Base-by-base conservation (phyloP, 2,329 filamentous ascomycete species). In the Tricladium varicosporioides region DNA sequence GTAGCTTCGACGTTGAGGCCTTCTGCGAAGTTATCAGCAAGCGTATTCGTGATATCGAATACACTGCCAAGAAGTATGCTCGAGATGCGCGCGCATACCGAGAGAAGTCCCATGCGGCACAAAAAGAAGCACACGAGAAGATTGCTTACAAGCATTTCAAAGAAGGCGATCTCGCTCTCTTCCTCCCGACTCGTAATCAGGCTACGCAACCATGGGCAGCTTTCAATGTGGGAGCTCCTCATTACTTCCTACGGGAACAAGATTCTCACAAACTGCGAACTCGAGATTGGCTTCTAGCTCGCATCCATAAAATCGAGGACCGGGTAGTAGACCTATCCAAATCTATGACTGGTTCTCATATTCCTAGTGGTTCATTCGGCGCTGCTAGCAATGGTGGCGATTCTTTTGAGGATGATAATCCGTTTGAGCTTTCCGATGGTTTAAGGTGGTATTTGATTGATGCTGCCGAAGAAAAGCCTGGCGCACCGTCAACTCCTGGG, bases 141-240 rank as follows among this genome's bases (percentile, higher is more conserved):
- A 97, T 99, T 69, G 92, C 94, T 1, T 97, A 94, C 71, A 88
- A 88, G 59, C 87, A 93, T 51, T 99, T 99, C 78, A 97, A 97
- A 70, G 92, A 97, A 72, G 93, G 94, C 7, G 94, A 99, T 69
- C 80, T 99, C 13, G 94, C 93, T 11, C 74, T 99, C 1, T 99
- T 99, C 76, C 76, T 99, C 43, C 94, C 94, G 0, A 99, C 94
- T 0, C 83, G 93, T 36, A 97, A 97, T 70, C 92, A 97, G 73
- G 90, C 89, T 40, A 94, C 92, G 4, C 89, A 93, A 14, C 93
- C 94, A 0, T 99, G 94, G 94, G 94, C 94, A 5, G 94, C 94
- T 0, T 99, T 99, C 80, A 99, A 99, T 67, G 90, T 99, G 32
- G 93, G 92, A 1, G 96, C 93, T 59, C 94, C 94, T 8, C 94